Base-by-base conservation (phyloP, 805 yeast species). In the Ogataea corticis region DNA sequence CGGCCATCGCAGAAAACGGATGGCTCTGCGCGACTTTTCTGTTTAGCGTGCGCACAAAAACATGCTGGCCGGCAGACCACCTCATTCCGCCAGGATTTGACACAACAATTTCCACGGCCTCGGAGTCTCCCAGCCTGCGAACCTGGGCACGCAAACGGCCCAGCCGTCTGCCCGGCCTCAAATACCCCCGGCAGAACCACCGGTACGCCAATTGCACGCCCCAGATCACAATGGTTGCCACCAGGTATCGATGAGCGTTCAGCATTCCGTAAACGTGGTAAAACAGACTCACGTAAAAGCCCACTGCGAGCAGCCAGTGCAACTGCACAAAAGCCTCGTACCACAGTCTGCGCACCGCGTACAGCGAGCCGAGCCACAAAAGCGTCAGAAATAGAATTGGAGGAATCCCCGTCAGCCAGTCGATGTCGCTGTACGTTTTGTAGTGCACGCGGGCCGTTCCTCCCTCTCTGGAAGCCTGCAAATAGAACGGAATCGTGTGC, bases 11-110 rank as follows among this genome's bases (percentile, higher is more conserved):
- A 1, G 83, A 77, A 54, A 79, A 79, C 11, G 84, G 84, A 59
- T 79, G 85, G 50, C 72, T 77, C 48, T 79, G 81, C 16, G 77
- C 52, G 17, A 77, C 61, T 32, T 70, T 63, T 13, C 67, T 50
- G 2, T 76, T 79, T 2, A 65, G 62, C 45, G 76, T 74, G 52
- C 82, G 67, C 16, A 79, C 58, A 50, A 66, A 76, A 4, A 77
- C 62, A 59, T 79, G 85, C 48, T 79, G 84, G 18, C 85, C 83
- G 1, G 83, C 76, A 13, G 37, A 53, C 83, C 83, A 78, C 10
- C 50, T 46, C 33, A 74, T 59, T 7, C 69, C 72, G n/a, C 63
- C 49, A 27, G 66, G 41, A 38, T 63, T 60, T 4, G 54, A 50
- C 17, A 70, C 65, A 3, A 52, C 42, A 2, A 79, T 59, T 39